Evolutionary conservation across 225 moss, liverwort and hornwort species (phyloP).

Genomic region (Lunularia cruciata): DNA sequence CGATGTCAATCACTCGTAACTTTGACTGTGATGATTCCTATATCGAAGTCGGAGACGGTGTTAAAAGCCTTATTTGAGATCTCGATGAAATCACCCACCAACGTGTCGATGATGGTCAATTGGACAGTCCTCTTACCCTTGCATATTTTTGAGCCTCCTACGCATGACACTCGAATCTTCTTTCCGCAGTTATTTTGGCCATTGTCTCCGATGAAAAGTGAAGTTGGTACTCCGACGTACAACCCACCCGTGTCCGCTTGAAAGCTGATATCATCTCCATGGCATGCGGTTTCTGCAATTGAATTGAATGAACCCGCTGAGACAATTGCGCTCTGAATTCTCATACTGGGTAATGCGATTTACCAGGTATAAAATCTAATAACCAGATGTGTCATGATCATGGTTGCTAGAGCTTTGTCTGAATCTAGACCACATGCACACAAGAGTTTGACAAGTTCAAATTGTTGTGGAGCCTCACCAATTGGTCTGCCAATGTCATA

Average conservation of each 20-base stretch:
- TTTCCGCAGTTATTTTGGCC: not conserved
- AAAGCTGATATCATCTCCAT: constrained; percentile 1
- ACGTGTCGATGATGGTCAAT: constrained; percentile 1
- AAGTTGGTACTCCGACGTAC: not conserved
- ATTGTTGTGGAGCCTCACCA: too few relatives aligned
- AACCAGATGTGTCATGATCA: too few relatives aligned
- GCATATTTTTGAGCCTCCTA: not conserved
- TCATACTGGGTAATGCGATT: too few relatives aligned
- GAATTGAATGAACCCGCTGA: too few relatives aligned
- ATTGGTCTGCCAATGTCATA: too few relatives aligned
- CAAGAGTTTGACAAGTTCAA: too few relatives aligned
- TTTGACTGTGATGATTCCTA: not conserved
- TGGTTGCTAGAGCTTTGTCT: too few relatives aligned
- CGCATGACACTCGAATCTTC: not conserved
- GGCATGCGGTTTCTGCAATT: too few relatives aligned
- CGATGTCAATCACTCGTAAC: not conserved
- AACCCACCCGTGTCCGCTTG: not conserved
- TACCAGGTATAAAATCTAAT: too few relatives aligned
- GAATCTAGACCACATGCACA: too few relatives aligned
- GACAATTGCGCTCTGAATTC: too few relatives aligned
- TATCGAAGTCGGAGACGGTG: not conserved
- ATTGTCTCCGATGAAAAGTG: not conserved
- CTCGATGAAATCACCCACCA: constrained; percentile 2
- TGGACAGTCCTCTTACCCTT: not conserved
- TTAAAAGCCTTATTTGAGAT: constrained; percentile 11